A percentile compares a stretch with the other conserved stretches of the same genome.
Evolutionary conservation across 768 basidiomycete genomes (phyloP).

Genomic region (Boletellus ananiceps): DNA sequence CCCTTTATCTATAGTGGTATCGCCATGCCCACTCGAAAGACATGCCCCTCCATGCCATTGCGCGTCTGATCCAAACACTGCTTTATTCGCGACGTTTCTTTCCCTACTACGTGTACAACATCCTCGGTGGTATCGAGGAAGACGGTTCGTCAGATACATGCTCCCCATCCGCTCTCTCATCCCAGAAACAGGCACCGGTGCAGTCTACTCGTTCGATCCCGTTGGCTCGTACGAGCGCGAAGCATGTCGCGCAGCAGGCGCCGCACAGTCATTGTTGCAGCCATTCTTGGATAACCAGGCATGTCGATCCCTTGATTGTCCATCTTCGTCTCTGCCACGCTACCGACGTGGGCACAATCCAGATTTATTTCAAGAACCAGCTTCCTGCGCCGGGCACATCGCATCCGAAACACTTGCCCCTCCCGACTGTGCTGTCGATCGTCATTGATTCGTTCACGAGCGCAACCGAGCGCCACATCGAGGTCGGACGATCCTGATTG

Average conservation of each 20-base stretch:
- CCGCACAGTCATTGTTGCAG: constrained; percentile 91
- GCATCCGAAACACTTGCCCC: constrained; percentile 78
- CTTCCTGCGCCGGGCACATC: constrained; percentile 62
- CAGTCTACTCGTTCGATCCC: constrained; percentile 99
- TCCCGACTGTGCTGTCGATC: constrained; percentile 74
- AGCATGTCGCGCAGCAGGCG: constrained; percentile 92
- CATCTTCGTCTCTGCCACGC: no score
- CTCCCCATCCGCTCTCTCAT: constrained; percentile 3
- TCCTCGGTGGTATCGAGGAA: constrained; percentile 93
- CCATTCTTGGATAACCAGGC: constrained; percentile 99
- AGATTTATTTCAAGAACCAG: constrained; percentile 99
- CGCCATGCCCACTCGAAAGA: constrained; percentile 94
- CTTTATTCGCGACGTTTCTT: constrained; percentile 95
- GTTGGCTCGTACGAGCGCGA: constrained; percentile 98
- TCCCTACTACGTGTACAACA: constrained; percentile 97
- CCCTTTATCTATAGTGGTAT: constrained; percentile 70
- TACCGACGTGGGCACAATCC: constrained; percentile 3
- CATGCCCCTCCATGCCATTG: constrained; percentile 95
- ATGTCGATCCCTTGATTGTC: constrained; percentile 46
- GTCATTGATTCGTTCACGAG: constrained; percentile 96
- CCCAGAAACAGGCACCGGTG: constrained; percentile 67
- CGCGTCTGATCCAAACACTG: constrained; percentile 98
- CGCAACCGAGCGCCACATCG: constrained; percentile 97
- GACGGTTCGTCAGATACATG: constrained; percentile 60
- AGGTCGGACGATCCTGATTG: constrained; percentile 48